Base-by-base conservation (phyloP, 306 rosid species). In the Lotus japonicus region DNA sequence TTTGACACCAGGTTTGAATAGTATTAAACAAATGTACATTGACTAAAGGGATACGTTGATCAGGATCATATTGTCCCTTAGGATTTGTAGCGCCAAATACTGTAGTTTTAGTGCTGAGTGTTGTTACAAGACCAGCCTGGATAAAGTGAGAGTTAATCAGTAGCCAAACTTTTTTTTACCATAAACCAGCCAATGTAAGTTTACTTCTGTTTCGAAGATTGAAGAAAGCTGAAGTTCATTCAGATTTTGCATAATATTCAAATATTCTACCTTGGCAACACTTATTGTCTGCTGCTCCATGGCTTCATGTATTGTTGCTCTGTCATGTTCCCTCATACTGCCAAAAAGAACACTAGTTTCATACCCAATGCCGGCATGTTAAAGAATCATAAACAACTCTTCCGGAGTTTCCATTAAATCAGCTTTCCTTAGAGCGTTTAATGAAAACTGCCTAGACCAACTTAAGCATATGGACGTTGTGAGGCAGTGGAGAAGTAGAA, bases 281-380 rank as follows among this genome's bases (percentile, higher is more conserved):
- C 98, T 92, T 80, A 92, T 90, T 49, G 98, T 92, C 83, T 92
- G 98, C 86, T 92, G 98, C 77, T 90, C 98, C 98, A 92, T 92
- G 83, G 98, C 98, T 85, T 92, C 98, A 79, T 92, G 98, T 79
- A 92, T 90, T 38, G 98, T 92, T 70, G 98, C 91, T 83, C 98
- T 86, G 41, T 92, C 98, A 79, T 92, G 98, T 76, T 86, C 97
- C 82, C 97, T 85, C 98, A 88, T 92, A 79, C 98, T 92, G 85
- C 39, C 38, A 58, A 69, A 69, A 74, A 35, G 60, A 77, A 76
- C 39, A 51, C 69, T 36, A 77, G 62, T 68, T 77, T 77, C 43
- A 73, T 26, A 59, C 11, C 9, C 62, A 71, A 66, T 72, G 65
- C 61, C 64, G 46, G 63, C 63, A 77, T 54, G 39, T 46, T 49